Evolutionary conservation across 345 rosid species (phyloP).

Genomic region (Salix brachista): DNA sequence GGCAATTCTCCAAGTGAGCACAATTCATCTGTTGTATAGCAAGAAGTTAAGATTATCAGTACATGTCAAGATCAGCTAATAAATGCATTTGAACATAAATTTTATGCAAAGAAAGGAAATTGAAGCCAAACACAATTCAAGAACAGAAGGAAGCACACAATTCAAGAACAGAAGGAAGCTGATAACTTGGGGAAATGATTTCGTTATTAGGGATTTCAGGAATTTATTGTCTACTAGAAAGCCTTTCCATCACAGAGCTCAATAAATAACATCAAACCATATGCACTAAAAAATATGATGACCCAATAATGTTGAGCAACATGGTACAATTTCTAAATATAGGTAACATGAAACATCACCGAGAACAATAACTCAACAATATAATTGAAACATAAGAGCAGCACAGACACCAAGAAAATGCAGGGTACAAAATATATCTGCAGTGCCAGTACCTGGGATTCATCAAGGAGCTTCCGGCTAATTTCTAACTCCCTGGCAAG

Average conservation of each 20-base stretch:
- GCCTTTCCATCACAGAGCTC: background rate
- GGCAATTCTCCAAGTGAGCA: conserved; percentile 93
- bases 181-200: background rate
- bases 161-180: background rate
- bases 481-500: conserved; percentile 69
- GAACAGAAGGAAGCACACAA: background rate
- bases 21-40: conserved; percentile 71
- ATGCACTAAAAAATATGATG: background rate
- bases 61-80: background rate
- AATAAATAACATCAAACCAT: background rate
- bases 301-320: background rate
- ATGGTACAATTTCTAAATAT: background rate
- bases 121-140: background rate
- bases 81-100: background rate
- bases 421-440: background rate
- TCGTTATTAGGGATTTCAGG: background rate
- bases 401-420: background rate
- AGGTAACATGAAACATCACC: background rate
- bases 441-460: conserved; percentile 72
- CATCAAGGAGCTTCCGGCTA: conserved; percentile 78
- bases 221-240: background rate
- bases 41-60: background rate
- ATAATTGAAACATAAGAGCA: background rate
- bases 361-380: background rate
- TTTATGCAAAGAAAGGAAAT: background rate